Evolutionary conservation across 805 yeast genomes (phyloP).

Genomic region (Saturnispora zaruensis): DNA sequence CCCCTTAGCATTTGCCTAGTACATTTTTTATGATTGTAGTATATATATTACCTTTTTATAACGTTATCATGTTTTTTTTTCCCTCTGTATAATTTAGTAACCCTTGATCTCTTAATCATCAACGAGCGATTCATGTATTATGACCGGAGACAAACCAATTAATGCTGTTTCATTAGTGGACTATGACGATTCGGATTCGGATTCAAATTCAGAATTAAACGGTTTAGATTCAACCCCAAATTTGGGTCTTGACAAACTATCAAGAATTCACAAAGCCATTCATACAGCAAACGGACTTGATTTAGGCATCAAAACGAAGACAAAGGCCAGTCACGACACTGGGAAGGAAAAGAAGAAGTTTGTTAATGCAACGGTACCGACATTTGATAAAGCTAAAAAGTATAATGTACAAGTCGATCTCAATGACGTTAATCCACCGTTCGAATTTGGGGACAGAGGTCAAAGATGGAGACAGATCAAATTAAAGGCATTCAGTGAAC

Average conservation of each 20-base stretch:
- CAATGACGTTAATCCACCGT: constrained; percentile 11
- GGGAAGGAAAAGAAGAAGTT: neutral
- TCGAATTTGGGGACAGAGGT: constrained; percentile 32
- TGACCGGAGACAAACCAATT: neutral
- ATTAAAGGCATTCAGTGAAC: constrained; percentile 17
- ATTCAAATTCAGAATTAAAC: neutral
- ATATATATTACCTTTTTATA: neutral
- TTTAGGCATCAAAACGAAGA: constrained; percentile 5
- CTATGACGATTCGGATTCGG: neutral
- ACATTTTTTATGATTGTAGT: neutral
- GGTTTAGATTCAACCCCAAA: too few species aligned
- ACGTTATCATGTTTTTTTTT: neutral
- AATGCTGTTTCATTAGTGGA: neutral
- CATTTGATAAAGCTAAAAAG: neutral
- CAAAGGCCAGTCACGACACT: neutral
- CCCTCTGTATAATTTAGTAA: too few species aligned
- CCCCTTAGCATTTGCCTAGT: neutral
- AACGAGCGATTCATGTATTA: neutral
- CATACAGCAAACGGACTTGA: constrained; percentile 12
- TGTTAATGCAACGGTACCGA: constrained; percentile 1
- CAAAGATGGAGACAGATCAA: constrained; percentile 34
- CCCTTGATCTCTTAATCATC: neutral
- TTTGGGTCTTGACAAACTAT: neutral
- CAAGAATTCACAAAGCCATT: constrained; percentile 6
- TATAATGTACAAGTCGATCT: too few species aligned